These are phyloP conservation scores for Kwoniella newhampshirensis DNA, from an alignment of 768 basidiomycete species.

Conservation along the genomic window DNA sequence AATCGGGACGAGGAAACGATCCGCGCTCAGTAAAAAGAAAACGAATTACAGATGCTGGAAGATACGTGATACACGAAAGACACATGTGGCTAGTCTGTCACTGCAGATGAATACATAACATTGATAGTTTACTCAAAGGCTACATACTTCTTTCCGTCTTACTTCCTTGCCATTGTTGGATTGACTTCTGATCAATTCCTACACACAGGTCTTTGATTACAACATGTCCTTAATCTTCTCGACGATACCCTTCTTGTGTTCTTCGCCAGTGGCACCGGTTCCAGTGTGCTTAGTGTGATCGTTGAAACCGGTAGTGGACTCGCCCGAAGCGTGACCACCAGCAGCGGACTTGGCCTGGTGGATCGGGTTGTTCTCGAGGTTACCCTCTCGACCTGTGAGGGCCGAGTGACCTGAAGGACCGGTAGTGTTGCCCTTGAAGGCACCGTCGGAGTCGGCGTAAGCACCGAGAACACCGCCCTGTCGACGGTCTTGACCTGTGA, in stretches of 20 bases:
- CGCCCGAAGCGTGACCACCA: slow-evolving; percentile 7
- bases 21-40: no score
- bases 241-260: slow-evolving; percentile 20
- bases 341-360: slow-evolving; percentile 24
- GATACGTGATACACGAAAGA: no score
- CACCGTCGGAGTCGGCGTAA: slow-evolving; percentile 33
- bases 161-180: no score
- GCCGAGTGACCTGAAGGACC: slow-evolving; percentile 37
- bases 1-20: no score
- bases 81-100: no score
- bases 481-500: slow-evolving; percentile 34
- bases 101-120: no score
- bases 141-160: no score
- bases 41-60: no score
- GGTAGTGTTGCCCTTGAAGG: slow-evolving; percentile 34
- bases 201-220: no score
- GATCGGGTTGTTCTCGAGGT: slow-evolving; percentile 34
- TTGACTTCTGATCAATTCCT: no score
- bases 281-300: not conserved
- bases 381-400: slow-evolving; percentile 46
- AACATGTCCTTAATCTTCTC: slow-evolving; percentile 21
- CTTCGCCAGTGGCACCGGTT: not conserved
- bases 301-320: slow-evolving; percentile 3
- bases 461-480: slow-evolving; percentile 28
- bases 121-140: no score